These are phyloP conservation scores for Lyophyllum atratum DNA, from an alignment of 768 basidiomycete species.

Conservation along the genomic window DNA sequence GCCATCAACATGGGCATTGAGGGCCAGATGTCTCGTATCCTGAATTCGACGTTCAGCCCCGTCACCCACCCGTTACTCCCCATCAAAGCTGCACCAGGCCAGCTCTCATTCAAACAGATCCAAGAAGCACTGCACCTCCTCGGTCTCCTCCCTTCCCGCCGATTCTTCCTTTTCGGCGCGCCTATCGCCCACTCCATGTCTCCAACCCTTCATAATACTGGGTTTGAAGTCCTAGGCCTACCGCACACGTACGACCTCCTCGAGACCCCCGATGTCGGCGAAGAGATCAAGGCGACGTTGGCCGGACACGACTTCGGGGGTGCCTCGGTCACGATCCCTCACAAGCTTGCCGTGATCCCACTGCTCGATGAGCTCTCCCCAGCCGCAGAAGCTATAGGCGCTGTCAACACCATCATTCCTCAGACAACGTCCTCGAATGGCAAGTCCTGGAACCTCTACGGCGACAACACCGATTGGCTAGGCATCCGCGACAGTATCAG, in stretches of 20 bases:
- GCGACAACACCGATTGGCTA: conserved; percentile 97
- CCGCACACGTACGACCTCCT: conserved; percentile 82
- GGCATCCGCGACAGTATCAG: conserved; percentile 70
- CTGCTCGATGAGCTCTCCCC: conserved; percentile 78
- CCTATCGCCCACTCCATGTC: conserved; percentile 92
- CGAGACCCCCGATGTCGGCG: conserved; percentile 69
- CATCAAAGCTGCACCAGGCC: conserved; percentile 87
- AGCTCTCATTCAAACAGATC: conserved; percentile 86
- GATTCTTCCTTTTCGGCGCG: conserved; percentile 86
- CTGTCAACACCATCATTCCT: conserved; percentile 91
- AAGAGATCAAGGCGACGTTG: conserved; percentile 65
- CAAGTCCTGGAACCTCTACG: conserved; percentile 55
- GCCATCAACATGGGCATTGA: conserved; percentile 92
- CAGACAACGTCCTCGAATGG: conserved; percentile 37
- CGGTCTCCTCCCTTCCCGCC: conserved; percentile 72
- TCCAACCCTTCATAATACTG: conserved; percentile 92
- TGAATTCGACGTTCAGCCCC: conserved; percentile 86
- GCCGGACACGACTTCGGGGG: conserved; percentile 81
- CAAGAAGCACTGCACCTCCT: conserved; percentile 79
- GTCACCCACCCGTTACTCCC: conserved; percentile 91
- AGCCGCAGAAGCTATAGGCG: conserved; percentile 85
- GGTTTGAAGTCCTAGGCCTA: conserved; percentile 76
- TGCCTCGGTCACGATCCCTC: conserved; percentile 95
- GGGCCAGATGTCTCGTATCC: conserved; percentile 89
- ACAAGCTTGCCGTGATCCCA: conserved; percentile 89